phyloP scores from a whole-genome alignment of 805 yeast species.

The Lipomyces anomalus region DNA sequence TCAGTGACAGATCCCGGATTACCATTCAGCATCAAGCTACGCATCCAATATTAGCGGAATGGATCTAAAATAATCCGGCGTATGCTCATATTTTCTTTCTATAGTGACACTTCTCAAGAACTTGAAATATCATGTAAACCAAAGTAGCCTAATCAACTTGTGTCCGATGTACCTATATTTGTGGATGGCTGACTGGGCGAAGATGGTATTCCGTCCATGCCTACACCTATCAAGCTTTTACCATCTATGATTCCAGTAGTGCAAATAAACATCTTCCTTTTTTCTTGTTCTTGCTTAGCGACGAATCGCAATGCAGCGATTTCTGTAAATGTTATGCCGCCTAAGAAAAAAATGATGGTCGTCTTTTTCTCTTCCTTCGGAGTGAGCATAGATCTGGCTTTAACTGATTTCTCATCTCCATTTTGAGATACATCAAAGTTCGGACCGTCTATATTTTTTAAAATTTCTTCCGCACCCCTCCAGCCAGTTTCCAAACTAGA shows the following conservation, averaged over 20 bases:
- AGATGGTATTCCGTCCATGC: slow-evolving; percentile 8
- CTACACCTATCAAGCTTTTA: slow-evolving; percentile 32
- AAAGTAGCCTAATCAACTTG: no score
- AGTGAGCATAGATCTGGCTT: slow-evolving; percentile 20
- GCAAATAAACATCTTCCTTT: slow-evolving; percentile 38
- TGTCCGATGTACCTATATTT: no score
- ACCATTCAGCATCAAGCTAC: slow-evolving; percentile 39
- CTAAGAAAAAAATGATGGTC: slow-evolving; percentile 55
- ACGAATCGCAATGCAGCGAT: slow-evolving; percentile 62
- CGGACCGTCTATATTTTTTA: slow-evolving; percentile 35
- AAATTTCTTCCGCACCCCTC: slow-evolving; percentile 39
- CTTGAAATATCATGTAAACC: no score
- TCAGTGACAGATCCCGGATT: slow-evolving; percentile 49
- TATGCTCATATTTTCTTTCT: no score
- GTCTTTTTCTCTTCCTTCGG: slow-evolving; percentile 29
- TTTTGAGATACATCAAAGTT: slow-evolving; percentile 32
- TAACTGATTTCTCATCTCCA: slow-evolving; percentile 17
- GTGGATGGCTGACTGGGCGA: no score
- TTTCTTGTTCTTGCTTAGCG: slow-evolving; percentile 39
- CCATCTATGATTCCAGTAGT: slow-evolving; percentile 48
- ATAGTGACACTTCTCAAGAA: no score
- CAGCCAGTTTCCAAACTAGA: slow-evolving; percentile 30
- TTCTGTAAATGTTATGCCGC: slow-evolving; percentile 86
- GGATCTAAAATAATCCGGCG: no score
- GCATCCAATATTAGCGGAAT: slow-evolving; percentile 17